phyloP scores from a whole-genome alignment of 768 basidiomycete genomes.

The Boletus fagicola region DNA sequence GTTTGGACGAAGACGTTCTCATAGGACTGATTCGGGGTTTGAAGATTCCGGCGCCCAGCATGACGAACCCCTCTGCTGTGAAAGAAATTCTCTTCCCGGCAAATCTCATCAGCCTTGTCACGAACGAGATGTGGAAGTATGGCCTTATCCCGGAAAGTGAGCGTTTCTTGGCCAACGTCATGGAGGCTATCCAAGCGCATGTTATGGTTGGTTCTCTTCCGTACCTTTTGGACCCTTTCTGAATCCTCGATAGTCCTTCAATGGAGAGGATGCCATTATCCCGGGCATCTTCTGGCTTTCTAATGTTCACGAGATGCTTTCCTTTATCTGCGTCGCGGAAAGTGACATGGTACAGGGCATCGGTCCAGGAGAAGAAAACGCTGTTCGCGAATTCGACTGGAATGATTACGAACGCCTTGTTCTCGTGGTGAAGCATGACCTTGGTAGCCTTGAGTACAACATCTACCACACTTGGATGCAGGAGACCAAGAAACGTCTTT shows the following conservation, averaged over 20 bases:
- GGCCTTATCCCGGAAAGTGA: conserved; percentile 96
- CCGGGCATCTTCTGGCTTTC: conserved; percentile 99
- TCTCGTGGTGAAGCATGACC: conserved; percentile 97
- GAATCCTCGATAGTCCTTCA: conserved; percentile 61
- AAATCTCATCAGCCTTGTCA: conserved; percentile 93
- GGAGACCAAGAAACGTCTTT: conserved; percentile 92
- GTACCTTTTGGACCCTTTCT: conserved; percentile 1
- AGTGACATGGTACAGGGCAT: conserved; percentile 98
- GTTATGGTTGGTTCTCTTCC: conserved; percentile 78
- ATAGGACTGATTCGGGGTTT: conserved; percentile 86
- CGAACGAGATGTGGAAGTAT: conserved; percentile 99
- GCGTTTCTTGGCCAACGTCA: conserved; percentile 96
- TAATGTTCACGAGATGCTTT: conserved; percentile 98
- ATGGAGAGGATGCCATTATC: conserved; percentile 90
- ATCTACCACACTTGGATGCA: conserved; percentile 99
- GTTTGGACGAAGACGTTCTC: conserved; percentile 90
- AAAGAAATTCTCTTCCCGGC: conserved; percentile 99
- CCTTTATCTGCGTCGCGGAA: conserved; percentile 98
- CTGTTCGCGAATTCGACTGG: conserved; percentile 94
- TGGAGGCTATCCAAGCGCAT: conserved; percentile 96
- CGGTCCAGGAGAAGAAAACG: conserved; percentile 91
- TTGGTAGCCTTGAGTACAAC: conserved; percentile 98
- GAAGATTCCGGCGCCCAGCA: conserved; percentile 88
- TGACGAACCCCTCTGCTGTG: conserved; percentile 87
- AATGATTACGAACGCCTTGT: conserved; percentile 94